Evolutionary conservation across 2,329 filamentous ascomycete species (phyloP).

Genomic region (Nakataea oryzae): DNA sequence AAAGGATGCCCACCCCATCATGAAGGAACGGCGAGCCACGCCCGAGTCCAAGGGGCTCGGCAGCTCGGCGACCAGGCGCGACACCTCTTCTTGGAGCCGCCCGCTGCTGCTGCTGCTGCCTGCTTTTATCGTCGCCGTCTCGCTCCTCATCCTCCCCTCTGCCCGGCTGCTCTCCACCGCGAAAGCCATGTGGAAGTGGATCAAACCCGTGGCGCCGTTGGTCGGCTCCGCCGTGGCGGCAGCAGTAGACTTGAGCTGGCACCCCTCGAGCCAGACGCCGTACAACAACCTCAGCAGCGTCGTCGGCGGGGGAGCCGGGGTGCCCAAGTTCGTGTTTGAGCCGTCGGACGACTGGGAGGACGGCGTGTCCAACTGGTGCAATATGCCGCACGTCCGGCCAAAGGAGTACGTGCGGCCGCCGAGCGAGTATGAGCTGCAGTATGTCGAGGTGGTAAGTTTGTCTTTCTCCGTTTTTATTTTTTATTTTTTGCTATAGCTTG

Average conservation of each 20-base stretch:
- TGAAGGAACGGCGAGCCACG: neutral
- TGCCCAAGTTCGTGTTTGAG: conserved; percentile 68
- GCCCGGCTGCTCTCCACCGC: neutral
- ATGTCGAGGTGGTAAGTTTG: conserved; percentile 66
- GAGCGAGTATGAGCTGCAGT: conserved; percentile 52
- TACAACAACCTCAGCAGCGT: conserved; percentile 19
- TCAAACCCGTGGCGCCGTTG: neutral
- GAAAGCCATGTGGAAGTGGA: neutral
- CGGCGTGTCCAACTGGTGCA: conserved; percentile 70
- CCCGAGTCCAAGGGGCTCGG: no score
- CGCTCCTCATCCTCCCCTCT: neutral
- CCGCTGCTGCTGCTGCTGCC: neutral
- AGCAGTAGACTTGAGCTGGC: conserved; percentile 14
- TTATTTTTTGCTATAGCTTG: neutral
- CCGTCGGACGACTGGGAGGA: conserved; percentile 44
- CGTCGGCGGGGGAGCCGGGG: conserved; percentile 29
- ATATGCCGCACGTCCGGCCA: conserved; percentile 73
- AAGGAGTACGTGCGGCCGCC: conserved; percentile 49
- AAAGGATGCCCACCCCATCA: neutral
- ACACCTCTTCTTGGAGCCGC: neutral
- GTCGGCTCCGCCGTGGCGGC: conserved; percentile 2
- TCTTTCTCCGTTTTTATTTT: neutral
- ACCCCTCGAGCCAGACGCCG: conserved; percentile 13
- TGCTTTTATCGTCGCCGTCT: neutral
- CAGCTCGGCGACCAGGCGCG: neutral